A percentile compares a stretch with the other conserved stretches of the same genome.
These are phyloP conservation scores for Rhypophila decipiens DNA, from an alignment of 495 filamentous ascomycete genomes.

Conservation along the genomic window DNA sequence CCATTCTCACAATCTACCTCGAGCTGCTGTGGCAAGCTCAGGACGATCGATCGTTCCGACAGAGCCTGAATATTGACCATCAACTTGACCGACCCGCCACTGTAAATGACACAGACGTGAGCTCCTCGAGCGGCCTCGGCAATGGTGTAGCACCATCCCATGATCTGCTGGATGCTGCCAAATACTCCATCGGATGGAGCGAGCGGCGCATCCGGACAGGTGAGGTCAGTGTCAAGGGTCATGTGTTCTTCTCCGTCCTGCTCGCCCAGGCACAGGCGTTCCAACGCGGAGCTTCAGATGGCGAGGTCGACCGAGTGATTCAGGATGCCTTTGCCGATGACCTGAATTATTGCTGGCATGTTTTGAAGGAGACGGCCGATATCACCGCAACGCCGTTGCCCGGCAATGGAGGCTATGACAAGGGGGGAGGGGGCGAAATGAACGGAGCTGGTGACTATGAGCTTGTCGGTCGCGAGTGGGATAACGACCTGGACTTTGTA, in stretches of 20 bases:
- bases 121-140: slow-evolving; percentile 16
- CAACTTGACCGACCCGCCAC: slow-evolving; percentile 12
- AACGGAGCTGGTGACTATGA: slow-evolving; percentile 1
- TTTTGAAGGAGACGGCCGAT: slow-evolving; percentile 11
- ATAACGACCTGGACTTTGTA: slow-evolving; percentile 13
- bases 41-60: slow-evolving; percentile 44
- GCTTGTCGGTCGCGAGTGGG: slow-evolving; percentile 4
- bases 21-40: slow-evolving; percentile 46
- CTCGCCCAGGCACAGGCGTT: slow-evolving; percentile 39
- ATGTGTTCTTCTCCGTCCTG: slow-evolving; percentile 39
- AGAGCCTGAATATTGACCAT: slow-evolving; percentile 24
- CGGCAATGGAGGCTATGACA: slow-evolving; percentile 1
- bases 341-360: slow-evolving; percentile 11
- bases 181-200: slow-evolving; percentile 39
- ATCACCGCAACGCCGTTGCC: not conserved
- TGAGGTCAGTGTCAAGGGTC: slow-evolving; percentile 53
- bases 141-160: slow-evolving; percentile 26
- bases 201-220: slow-evolving; percentile 42
- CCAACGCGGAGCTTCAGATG: slow-evolving; percentile 20
- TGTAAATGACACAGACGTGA: slow-evolving; percentile 19
- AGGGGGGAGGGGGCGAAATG: not conserved
- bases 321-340: slow-evolving; percentile 18
- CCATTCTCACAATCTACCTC: slow-evolving; percentile 37
- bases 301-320: slow-evolving; percentile 22
- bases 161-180: slow-evolving; percentile 43